Percentiles rank a stretch among this genome's conserved stretches.
Conservation (phyloP, 495 filamentous ascomycete species). For the Aeminium ludgeri region DNA sequence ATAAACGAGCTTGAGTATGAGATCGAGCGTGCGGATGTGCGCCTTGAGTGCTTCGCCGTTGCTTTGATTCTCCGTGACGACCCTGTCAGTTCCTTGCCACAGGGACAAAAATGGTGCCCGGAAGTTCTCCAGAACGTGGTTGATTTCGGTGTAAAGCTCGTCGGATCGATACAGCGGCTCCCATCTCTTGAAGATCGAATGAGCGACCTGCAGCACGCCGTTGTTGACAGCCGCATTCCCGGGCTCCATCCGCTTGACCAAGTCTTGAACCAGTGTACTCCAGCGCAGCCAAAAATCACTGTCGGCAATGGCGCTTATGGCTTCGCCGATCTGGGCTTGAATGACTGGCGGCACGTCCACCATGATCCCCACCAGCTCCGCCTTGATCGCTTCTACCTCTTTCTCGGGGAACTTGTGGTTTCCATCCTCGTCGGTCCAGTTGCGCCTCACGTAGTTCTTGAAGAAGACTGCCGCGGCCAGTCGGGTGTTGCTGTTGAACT, state of each 20-base stretch:
- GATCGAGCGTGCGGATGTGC: constrained; percentile 64
- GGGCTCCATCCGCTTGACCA: constrained; percentile 68
- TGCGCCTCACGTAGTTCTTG: constrained; percentile 91
- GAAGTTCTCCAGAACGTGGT: constrained; percentile 78
- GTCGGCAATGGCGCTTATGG: constrained; percentile 90
- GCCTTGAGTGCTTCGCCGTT: constrained; percentile 56
- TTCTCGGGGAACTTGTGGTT: constrained; percentile 64
- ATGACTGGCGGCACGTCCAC: constrained; percentile 72
- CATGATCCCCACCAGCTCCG: constrained; percentile 90
- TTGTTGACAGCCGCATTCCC: constrained; percentile 68
- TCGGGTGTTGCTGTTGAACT: constrained; percentile 53
- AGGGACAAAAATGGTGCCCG: constrained; percentile 63
- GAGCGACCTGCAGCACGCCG: constrained; percentile 88
- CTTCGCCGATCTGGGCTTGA: constrained; percentile 86
- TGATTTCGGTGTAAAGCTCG: constrained; percentile 78
- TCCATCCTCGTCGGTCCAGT: constrained; percentile 70
- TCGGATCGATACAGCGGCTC: constrained; percentile 82
- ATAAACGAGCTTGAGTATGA: constrained; percentile 80
- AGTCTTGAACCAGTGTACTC: constrained; percentile 84
- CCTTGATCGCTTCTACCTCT: constrained; percentile 80
- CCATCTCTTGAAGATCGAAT: constrained; percentile 96
- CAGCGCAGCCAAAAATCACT: constrained; percentile 93
- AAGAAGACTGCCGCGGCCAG: constrained; percentile 88
- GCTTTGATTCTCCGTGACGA: constrained; percentile 55
- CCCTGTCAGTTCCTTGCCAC: constrained; percentile 53